Percentiles rank a stretch among this genome's conserved stretches.
Evolutionary conservation across 306 rosid genomes (phyloP).

Genomic region (Canavalia gladiata): DNA sequence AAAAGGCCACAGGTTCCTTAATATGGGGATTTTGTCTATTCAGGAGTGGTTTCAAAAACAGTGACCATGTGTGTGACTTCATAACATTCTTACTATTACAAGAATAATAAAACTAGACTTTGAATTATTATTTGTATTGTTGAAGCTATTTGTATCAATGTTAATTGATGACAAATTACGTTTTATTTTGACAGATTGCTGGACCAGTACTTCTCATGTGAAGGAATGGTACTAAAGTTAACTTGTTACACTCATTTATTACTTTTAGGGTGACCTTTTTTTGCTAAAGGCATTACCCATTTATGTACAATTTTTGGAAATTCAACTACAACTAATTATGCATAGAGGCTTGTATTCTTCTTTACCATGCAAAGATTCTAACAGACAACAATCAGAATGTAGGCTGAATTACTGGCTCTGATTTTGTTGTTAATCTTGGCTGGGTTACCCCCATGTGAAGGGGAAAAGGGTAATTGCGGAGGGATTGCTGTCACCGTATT

Average conservation of each 20-base stretch:
- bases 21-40: slow-evolving; percentile 1
- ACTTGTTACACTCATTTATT: slow-evolving; percentile 34
- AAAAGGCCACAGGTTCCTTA: slow-evolving; percentile 2
- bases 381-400: slow-evolving; percentile 1
- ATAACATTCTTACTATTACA: background rate
- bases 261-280: slow-evolving; percentile 17
- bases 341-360: slow-evolving; percentile 17
- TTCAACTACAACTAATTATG: slow-evolving; percentile 30
- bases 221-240: slow-evolving; percentile 72
- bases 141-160: slow-evolving; percentile 22
- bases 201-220: slow-evolving; percentile 73
- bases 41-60: background rate
- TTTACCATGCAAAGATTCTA: slow-evolving; percentile 6
- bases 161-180: slow-evolving; percentile 42
- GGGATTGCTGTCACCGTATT: background rate
- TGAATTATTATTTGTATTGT: background rate
- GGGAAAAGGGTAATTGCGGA: background rate
- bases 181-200: slow-evolving; percentile 81
- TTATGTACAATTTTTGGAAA: slow-evolving; percentile 21
- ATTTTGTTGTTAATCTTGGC: slow-evolving; percentile 2
- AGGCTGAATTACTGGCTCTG: slow-evolving; percentile 9
- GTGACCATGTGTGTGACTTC: slow-evolving; percentile 25
- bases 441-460: slow-evolving; percentile 15
- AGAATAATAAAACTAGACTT: slow-evolving; percentile 32
- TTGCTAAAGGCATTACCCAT: slow-evolving; percentile 10